Percentiles rank a stretch among this genome's conserved stretches.
Evolutionary conservation across 768 basidiomycete genomes (phyloP).

Genomic region (Pleurotus pulmonarius): DNA sequence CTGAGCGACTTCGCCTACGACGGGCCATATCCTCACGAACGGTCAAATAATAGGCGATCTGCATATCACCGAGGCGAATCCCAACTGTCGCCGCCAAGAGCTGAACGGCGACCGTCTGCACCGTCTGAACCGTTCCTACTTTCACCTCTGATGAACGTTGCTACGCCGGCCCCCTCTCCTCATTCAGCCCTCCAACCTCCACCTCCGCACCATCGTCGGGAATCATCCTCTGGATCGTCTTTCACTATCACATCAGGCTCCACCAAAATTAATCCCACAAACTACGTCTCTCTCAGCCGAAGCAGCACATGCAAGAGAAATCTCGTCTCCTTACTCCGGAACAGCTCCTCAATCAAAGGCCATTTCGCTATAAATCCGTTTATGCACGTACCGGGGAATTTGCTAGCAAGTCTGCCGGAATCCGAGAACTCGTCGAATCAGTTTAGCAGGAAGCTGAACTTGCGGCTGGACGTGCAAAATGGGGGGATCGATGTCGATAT

Average conservation of each 20-base stretch:
- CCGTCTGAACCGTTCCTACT: not conserved
- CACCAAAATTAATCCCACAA: slow-evolving; percentile 4
- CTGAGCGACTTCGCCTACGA: slow-evolving; percentile 1
- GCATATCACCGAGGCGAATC: not conserved
- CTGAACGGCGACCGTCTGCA: not conserved
- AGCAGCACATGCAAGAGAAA: slow-evolving; percentile 17
- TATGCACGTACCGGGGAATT: slow-evolving; percentile 30
- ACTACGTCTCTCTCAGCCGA: slow-evolving; percentile 19
- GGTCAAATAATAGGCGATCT: not conserved
- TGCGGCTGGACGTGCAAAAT: slow-evolving; percentile 34
- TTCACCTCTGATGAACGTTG: not conserved
- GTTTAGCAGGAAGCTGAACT: slow-evolving; percentile 29
- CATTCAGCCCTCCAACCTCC: not conserved
- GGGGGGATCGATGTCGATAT: slow-evolving; percentile 38
- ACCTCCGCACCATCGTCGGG: not conserved
- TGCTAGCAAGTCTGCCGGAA: slow-evolving; percentile 37
- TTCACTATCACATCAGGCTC: not conserved
- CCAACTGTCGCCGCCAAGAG: not conserved
- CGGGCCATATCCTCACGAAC: not conserved
- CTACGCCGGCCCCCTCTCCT: not conserved
- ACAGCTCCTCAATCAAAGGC: slow-evolving; percentile 27
- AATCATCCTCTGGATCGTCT: not conserved
- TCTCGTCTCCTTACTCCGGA: slow-evolving; percentile 24
- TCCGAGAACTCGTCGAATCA: slow-evolving; percentile 15
- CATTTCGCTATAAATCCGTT: slow-evolving; percentile 40